phyloP scores from a whole-genome alignment of 2,329 filamentous ascomycete genomes.

The Pyricularia grisea region DNA sequence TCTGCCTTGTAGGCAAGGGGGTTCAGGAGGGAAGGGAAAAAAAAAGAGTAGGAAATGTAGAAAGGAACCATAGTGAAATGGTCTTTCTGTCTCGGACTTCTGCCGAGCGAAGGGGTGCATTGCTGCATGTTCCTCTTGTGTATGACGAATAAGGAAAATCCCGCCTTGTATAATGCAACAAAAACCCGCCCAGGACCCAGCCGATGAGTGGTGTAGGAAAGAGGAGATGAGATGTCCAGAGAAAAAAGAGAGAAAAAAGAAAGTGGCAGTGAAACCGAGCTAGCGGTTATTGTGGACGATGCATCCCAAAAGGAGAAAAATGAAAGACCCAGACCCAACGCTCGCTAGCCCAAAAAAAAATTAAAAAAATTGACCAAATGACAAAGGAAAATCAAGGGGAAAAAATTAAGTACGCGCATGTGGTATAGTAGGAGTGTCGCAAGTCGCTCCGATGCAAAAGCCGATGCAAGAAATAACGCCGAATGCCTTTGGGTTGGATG shows the following conservation, averaged over 20 bases:
- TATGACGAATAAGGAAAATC: slow-evolving; percentile 20
- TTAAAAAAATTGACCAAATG: slow-evolving; percentile 16
- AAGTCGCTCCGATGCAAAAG: slow-evolving; percentile 13
- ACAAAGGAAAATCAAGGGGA: slow-evolving; percentile 16
- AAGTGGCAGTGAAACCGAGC: slow-evolving; percentile 31
- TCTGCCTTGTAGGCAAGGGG: slow-evolving; percentile 22
- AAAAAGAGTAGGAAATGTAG: slow-evolving; percentile 20
- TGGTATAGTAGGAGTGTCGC: slow-evolving; percentile 18
- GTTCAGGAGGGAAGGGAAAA: slow-evolving; percentile 11
- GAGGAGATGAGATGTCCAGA: slow-evolving; percentile 19
- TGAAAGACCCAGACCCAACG: slow-evolving; percentile 21
- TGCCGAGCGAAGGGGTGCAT: slow-evolving; percentile 43
- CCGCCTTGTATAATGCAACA: slow-evolving; percentile 44
- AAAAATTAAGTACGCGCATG: slow-evolving; percentile 17
- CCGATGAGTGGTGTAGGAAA: slow-evolving; percentile 30
- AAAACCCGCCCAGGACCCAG: slow-evolving; percentile 42
- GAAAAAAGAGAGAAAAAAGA: slow-evolving; percentile 22
- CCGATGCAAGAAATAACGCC: slow-evolving; percentile 28
- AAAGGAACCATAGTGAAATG: slow-evolving; percentile 19
- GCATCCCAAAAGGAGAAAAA: slow-evolving; percentile 27
- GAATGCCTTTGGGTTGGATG: slow-evolving; percentile 13
- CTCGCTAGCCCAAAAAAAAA: slow-evolving; percentile 31
- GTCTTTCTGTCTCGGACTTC: slow-evolving; percentile 36
- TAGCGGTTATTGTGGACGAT: slow-evolving; percentile 31
- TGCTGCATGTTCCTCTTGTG: slow-evolving; percentile 53